Evolutionary conservation across 1,284 basidiomycete genomes (phyloP), one percentile per base, ranked within the genome.

Genomic region (Caloboletus firmus): DNA sequence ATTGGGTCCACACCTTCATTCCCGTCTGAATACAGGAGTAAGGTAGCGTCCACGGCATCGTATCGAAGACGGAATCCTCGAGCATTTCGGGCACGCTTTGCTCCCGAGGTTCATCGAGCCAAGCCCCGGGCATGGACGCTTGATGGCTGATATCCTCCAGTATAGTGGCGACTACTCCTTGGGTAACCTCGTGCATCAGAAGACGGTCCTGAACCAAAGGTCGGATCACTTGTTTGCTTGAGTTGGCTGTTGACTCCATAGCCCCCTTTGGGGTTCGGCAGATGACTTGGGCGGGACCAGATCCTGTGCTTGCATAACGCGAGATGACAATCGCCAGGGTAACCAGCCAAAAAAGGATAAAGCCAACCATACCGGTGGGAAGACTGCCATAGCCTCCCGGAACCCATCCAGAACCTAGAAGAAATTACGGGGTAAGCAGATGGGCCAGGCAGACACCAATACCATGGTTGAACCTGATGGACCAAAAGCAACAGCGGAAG

Each of bases 301-400:
- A 45, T 15, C 20, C 13, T 18, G 11, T 22, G 18, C 24, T 40
- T 7, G 49, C 44, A 10, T 9, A 15, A 35, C 5, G 30, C 31
- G 35, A 51, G 5, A 46, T 9, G 18, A 48, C 13, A 0, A 55
- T 15, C 8, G 18, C 41, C 20, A 64, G 6, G 1, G 18, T 24
- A 17, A 57, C 11, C 18, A 54, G 2, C 51, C 51, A 61, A 10
- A 53, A 40, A 26, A 59, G n/a, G 46, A 63, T 9, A 32, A 40
- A 47, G 8, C 20, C 43, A 5, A 44, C 17, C 5, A 52, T 2
- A 7, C 36, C 39, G 15, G 3, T 15, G 34, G 22, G 30, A 45
- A 22, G 8, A 30, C 6, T 9, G 28, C 15, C 49, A 20, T 47
- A 28, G 11, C 28, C 30, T n/a, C 18, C 35, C 3, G 36, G 18